Evolutionary conservation across 2,329 filamentous ascomycete species (phyloP), one percentile per base, ranked within the genome.

Genomic region (Venturia aucupariae): DNA sequence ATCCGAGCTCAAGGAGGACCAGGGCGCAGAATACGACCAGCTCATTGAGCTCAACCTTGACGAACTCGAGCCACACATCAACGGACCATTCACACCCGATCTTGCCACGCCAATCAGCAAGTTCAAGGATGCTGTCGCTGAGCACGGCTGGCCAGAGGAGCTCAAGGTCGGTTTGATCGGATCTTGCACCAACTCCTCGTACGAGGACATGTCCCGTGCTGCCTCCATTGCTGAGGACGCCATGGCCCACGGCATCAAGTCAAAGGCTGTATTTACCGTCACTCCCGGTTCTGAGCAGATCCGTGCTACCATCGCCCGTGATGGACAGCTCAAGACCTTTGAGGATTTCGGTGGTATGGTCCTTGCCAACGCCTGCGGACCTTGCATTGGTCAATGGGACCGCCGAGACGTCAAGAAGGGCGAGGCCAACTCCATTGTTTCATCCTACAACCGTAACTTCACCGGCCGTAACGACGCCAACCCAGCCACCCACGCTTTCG

Each of bases 381-480:
- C 74, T 65, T 76, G 74, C 69, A 74, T 95, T 76, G 92, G 78
- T 68, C 93, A 97, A 79, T 97, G 94, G 94, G 92, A 97, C 74
- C 89, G 94, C 70, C 83, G 81, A 69, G 93, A 97, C 71, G 91
- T 97, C 65, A 89, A 92, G 84, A 97, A 97, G 86, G 93, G 93
- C 70, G 87, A 90, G 72, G 82, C 92, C 73, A 99, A 99, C 87
- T 95, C 92, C 7, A 99, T 99, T 77, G 83, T 99, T 76, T 97
- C 92, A 59, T 97, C 94, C 35, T 99, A 97, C 88, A 99, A 99
- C 89, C 92, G 94, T 80, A 97, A 99, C 87, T 97, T 99, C 83
- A 97, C 93, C 67, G 93, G 93, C 70, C 91, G 94, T 76, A 97
- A 97, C 78, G 92, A 96, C 71, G 92, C 90, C 70, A 97, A 96